Evolutionary conservation across 192 early-diverging fungal species (phyloP).

Genomic region (Phlyctochytrium arcticum): DNA sequence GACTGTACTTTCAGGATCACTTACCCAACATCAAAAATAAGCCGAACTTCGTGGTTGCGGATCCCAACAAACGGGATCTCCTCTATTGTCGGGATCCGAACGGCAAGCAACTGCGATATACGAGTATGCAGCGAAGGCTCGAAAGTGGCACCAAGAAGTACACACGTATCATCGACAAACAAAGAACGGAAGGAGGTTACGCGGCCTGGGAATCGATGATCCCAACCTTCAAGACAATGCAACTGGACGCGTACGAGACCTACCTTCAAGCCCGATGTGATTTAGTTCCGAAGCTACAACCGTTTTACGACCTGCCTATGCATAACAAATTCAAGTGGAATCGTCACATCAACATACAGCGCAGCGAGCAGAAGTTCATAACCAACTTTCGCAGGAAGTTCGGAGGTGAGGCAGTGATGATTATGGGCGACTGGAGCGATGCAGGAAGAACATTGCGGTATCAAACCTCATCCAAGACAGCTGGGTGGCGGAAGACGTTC

Average conservation of each 20-base stretch:
- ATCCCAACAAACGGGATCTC: constrained; percentile 19
- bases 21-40: neutral
- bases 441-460: neutral
- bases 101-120: constrained; percentile 1
- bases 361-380: constrained; percentile 10
- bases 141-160: constrained; percentile 1
- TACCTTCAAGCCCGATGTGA: neutral
- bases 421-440: constrained; percentile 25
- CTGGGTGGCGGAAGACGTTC: constrained; percentile 10
- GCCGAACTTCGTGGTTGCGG: constrained; percentile 7
- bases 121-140: neutral
- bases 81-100: constrained; percentile 21
- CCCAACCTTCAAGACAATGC: constrained; percentile 3
- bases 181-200: neutral
- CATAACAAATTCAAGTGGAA: neutral
- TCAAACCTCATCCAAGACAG: neutral
- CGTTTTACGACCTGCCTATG: neutral
- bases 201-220: neutral
- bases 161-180: neutral
- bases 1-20: constrained; percentile 9
- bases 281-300: neutral
- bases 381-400: neutral
- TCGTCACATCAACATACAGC: constrained; percentile 5
- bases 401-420: neutral
- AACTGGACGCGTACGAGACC: neutral